Conservation (phyloP, 345 rosid genomes). For the Aquilaria sinensis region DNA sequence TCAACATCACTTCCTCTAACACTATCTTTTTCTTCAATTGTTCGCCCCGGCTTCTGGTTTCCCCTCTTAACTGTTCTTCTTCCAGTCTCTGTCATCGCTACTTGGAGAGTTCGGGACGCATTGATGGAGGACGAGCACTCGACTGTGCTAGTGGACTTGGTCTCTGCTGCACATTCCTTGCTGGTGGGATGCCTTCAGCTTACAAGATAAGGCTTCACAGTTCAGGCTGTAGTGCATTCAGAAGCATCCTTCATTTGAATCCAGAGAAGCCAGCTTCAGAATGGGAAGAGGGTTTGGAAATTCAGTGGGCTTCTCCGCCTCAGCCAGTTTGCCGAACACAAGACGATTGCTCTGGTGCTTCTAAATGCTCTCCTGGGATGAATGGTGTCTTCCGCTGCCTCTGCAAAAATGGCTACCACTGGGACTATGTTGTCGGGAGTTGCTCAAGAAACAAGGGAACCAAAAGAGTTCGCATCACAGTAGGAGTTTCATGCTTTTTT, state of each 20-base stretch:
- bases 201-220: slow-evolving; percentile 55
- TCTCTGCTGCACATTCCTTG: slow-evolving; percentile 50
- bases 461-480: slow-evolving; percentile 13
- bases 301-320: slow-evolving; percentile 49
- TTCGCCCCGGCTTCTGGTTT: slow-evolving; percentile 49
- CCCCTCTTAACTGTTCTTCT: slow-evolving; percentile 55
- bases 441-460: slow-evolving; percentile 29
- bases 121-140: slow-evolving; percentile 25
- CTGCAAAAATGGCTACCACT: slow-evolving; percentile 35
- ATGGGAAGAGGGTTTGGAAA: slow-evolving; percentile 60
- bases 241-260: slow-evolving; percentile 46
- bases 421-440: slow-evolving; percentile 31
- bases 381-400: slow-evolving; percentile 37
- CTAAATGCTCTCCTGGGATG: slow-evolving; percentile 31
- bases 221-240: slow-evolving; percentile 56
- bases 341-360: slow-evolving; percentile 37
- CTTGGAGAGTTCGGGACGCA: slow-evolving; percentile 39
- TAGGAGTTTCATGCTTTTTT: slow-evolving; percentile 25
- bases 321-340: slow-evolving; percentile 40
- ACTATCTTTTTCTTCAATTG: slow-evolving; percentile 55
- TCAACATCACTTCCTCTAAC: slow-evolving; percentile 53
- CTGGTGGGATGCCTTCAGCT: slow-evolving; percentile 65
- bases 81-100: slow-evolving; percentile 54
- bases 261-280: slow-evolving; percentile 27
- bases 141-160: slow-evolving; percentile 32